Conservation (phyloP, 768 basidiomycete species). For the Cubamyces sp. region DNA sequence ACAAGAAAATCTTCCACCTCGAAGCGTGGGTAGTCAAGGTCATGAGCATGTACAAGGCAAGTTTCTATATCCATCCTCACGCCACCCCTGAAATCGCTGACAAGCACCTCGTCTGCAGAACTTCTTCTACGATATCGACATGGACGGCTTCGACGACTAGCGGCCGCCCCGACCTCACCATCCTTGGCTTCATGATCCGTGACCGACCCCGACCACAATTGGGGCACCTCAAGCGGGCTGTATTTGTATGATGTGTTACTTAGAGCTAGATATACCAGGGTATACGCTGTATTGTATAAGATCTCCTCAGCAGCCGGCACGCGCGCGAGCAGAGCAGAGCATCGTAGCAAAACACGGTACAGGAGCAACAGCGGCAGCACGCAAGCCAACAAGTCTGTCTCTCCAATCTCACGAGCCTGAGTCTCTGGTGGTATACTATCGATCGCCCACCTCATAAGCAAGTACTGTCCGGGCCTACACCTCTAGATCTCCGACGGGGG, state of each 20-base stretch:
- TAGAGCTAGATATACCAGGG: conserved; percentile 13
- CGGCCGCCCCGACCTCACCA: neutral
- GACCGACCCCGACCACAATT: too few species aligned
- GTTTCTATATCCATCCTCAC: neutral
- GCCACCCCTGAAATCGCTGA: neutral
- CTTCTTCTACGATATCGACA: conserved; percentile 63
- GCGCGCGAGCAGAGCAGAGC: neutral
- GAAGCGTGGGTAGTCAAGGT: conserved; percentile 98
- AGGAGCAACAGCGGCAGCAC: neutral
- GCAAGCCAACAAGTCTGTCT: neutral
- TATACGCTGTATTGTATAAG: conserved; percentile 21
- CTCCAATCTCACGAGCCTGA: neutral
- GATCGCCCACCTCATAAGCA: too few species aligned
- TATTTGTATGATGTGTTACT: conserved; percentile 4
- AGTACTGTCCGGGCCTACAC: too few species aligned
- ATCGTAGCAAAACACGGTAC: neutral
- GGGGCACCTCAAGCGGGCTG: neutral
- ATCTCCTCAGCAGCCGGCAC: neutral
- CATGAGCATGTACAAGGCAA: conserved; percentile 88
- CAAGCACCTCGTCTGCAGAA: conserved; percentile 42
- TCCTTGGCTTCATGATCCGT: neutral
- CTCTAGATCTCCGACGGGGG: too few species aligned
- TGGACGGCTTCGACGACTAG: conserved; percentile 55
- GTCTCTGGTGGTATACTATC: too few species aligned
- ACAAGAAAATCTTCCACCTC: conserved; percentile 94